Evolutionary conservation across 2,329 filamentous ascomycete genomes (phyloP).

Genomic region (Cordyceps cateniannulata): DNA sequence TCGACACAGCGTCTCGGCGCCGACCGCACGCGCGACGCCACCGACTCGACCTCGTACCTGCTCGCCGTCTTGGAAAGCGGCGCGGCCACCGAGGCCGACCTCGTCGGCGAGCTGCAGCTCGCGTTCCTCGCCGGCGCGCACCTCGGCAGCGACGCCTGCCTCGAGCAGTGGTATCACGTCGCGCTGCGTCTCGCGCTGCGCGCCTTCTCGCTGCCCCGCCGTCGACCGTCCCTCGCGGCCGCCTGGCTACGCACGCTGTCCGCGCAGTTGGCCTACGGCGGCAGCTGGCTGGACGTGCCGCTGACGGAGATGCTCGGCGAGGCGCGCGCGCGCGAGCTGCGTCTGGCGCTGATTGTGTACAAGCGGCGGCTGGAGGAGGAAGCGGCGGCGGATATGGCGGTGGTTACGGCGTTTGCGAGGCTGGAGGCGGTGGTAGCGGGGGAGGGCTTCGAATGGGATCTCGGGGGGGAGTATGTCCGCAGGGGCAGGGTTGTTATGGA

Average conservation of each 20-base stretch:
- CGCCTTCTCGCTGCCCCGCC: constrained; percentile 38
- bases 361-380: constrained; percentile 46
- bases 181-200: constrained; percentile 45
- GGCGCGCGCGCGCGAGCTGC: constrained; percentile 30
- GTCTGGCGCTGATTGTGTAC: constrained; percentile 45
- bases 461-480: constrained; percentile 43
- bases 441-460: constrained; percentile 48
- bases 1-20: constrained; percentile 30
- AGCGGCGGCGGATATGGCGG: constrained; percentile 24
- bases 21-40: constrained; percentile 37
- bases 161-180: constrained; percentile 57
- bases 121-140: constrained; percentile 51
- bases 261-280: constrained; percentile 49
- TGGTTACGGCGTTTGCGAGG: constrained; percentile 34
- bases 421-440: constrained; percentile 28
- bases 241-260: constrained; percentile 45
- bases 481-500: constrained; percentile 44
- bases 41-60: constrained; percentile 44
- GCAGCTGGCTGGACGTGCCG: constrained; percentile 40
- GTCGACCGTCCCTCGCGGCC: constrained; percentile 36
- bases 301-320: constrained; percentile 32
- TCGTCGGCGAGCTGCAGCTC: constrained; percentile 56
- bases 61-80: constrained; percentile 29
- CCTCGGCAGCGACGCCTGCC: constrained; percentile 51
- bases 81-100: constrained; percentile 24